Conservation (phyloP, 2,329 filamentous ascomycete genomes). For the Botrytis aclada region DNA sequence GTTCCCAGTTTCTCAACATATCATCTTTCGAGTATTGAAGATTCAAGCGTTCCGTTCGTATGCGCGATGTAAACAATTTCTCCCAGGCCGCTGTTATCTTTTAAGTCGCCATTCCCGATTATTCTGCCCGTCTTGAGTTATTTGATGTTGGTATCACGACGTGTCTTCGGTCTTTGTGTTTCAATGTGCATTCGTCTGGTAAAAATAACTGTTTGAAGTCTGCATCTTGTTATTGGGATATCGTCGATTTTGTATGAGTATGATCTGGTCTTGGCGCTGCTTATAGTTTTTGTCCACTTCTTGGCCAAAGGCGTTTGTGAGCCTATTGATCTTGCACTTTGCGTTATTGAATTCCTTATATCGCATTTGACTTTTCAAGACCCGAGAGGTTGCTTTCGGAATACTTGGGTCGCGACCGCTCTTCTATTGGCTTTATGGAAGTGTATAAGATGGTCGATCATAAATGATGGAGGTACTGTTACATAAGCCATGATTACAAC, state of each 20-base stretch:
- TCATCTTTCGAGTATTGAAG: background rate
- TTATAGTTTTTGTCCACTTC: background rate
- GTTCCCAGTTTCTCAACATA: background rate
- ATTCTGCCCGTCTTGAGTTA: background rate
- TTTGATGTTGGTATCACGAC: background rate
- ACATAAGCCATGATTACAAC: background rate
- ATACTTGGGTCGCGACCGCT: background rate
- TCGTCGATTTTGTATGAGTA: background rate
- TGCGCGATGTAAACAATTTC: too few relatives aligned
- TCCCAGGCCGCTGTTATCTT: background rate
- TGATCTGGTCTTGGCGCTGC: background rate
- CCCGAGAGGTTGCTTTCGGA: background rate
- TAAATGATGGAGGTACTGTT: background rate
- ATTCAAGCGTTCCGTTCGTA: background rate
- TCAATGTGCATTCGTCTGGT: background rate
- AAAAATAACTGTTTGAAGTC: background rate
- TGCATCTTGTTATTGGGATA: background rate
- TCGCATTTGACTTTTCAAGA: background rate
- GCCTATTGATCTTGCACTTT: too few relatives aligned
- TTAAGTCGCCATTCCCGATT: background rate
- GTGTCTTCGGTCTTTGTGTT: background rate
- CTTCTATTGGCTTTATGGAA: background rate
- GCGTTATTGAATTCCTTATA: background rate
- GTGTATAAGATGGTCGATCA: background rate
- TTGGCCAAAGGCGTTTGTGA: background rate